phyloP scores from a whole-genome alignment of 2,329 filamentous ascomycete species.

The Colletotrichum acutatum region DNA sequence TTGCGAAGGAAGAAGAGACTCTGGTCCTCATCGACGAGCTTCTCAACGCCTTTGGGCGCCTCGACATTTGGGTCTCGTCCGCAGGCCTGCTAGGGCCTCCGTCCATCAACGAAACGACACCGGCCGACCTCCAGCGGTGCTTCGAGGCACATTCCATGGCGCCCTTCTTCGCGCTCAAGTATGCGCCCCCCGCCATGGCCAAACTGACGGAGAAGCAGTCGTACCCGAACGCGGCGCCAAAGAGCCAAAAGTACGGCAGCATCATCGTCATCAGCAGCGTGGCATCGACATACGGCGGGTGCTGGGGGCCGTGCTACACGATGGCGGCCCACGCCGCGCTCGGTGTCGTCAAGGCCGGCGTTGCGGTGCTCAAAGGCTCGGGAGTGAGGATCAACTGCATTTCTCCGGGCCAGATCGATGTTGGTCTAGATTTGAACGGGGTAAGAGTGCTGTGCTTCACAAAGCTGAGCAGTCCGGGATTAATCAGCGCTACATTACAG shows the following conservation, averaged over 20 bases:
- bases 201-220: constrained; percentile 65
- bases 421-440: constrained; percentile 54
- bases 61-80: constrained; percentile 71
- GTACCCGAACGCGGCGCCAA: constrained; percentile 71
- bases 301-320: constrained; percentile 70
- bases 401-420: constrained; percentile 52
- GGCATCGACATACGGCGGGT: constrained; percentile 66
- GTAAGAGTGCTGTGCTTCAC: constrained; percentile 39
- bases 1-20: constrained; percentile 69
- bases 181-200: constrained; percentile 71
- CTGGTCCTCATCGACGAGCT: constrained; percentile 71
- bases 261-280: constrained; percentile 71
- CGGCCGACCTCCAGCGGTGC: constrained; percentile 64
- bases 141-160: constrained; percentile 71
- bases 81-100: constrained; percentile 68
- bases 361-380: constrained; percentile 66
- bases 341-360: constrained; percentile 68
- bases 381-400: constrained; percentile 69
- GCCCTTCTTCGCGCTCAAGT: constrained; percentile 73
- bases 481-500: constrained; percentile 37
- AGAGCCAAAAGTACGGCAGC: constrained; percentile 68
- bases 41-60: constrained; percentile 67
- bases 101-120: constrained; percentile 65
- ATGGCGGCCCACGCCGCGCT: constrained; percentile 70
- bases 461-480: neutral